phyloP scores from a whole-genome alignment of 192 early-diverging fungal species.

The Linnemannia exigua region DNA sequence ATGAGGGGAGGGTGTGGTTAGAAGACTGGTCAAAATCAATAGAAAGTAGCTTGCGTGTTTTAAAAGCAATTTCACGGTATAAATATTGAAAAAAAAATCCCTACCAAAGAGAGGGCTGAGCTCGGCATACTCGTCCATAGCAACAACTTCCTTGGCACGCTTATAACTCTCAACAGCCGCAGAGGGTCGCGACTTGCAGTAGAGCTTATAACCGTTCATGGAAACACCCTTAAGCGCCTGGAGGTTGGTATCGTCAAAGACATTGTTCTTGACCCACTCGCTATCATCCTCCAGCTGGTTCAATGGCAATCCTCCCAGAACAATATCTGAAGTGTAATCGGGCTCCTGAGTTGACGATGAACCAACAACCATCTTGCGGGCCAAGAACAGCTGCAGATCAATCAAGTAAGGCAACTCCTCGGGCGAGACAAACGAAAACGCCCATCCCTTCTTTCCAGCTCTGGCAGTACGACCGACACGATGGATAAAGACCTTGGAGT shows the following conservation, averaged over 20 bases:
- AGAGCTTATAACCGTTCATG: slow-evolving; percentile 90
- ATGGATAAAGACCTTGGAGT: slow-evolving; percentile 96
- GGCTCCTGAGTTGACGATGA: slow-evolving; percentile 44
- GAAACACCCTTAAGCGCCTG: slow-evolving; percentile 75
- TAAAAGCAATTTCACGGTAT: no score
- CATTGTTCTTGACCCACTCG: slow-evolving; percentile 78
- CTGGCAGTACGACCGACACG: slow-evolving; percentile 96
- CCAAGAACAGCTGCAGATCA: slow-evolving; percentile 94
- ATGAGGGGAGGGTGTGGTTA: no score
- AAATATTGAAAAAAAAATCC: slow-evolving; percentile 10
- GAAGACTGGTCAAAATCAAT: no score
- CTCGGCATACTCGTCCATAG: slow-evolving; percentile 70
- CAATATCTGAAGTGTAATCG: slow-evolving; percentile 84
- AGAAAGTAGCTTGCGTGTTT: no score
- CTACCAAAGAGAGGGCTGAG: slow-evolving; percentile 84
- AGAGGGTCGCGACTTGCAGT: slow-evolving; percentile 82
- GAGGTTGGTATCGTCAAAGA: slow-evolving; percentile 74
- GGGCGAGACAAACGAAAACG: slow-evolving; percentile 86
- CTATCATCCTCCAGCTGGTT: slow-evolving; percentile 76
- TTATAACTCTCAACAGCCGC: slow-evolving; percentile 91
- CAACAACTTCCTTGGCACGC: slow-evolving; percentile 87
- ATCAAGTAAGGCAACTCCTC: slow-evolving; percentile 96
- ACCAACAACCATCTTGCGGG: slow-evolving; percentile 72
- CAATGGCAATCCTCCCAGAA: slow-evolving; percentile 83
- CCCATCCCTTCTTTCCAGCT: slow-evolving; percentile 94